A percentile compares a stretch with the other conserved stretches of the same genome.
Conservation (phyloP, 129 eudicot species). For the Tanacetum coccineum region DNA sequence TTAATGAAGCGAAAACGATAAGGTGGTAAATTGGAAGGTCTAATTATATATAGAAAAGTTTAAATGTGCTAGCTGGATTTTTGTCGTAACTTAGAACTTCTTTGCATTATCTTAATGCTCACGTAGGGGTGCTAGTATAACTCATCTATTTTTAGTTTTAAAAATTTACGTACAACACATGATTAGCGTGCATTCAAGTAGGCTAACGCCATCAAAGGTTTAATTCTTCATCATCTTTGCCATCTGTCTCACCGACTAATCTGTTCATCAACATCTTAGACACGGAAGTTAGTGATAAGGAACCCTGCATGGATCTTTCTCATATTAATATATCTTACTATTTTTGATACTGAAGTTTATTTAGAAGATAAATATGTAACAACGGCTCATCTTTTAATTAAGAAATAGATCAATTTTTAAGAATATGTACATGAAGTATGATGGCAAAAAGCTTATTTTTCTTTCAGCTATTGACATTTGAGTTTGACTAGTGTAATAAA, state of each 20-base stretch:
- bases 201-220: constrained; percentile 28
- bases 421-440: too few relatives aligned
- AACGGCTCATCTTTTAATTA: not conserved
- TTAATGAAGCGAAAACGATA: constrained; percentile 19
- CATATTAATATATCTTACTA: not conserved
- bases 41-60: constrained; percentile 26
- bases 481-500: constrained; percentile 20
- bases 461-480: constrained; percentile 16
- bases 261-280: constrained; percentile 24
- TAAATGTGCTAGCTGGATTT: constrained; percentile 17
- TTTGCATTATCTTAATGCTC: constrained; percentile 25
- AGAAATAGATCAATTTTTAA: not conserved
- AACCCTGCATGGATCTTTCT: constrained; percentile 22
- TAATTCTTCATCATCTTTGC: constrained; percentile 26
- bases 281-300: constrained; percentile 24
- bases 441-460: not conserved
- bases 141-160: constrained; percentile 27
- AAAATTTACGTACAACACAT: constrained; percentile 29
- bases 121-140: constrained; percentile 18
- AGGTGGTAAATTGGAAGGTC: constrained; percentile 15
- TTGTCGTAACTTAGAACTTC: constrained; percentile 27
- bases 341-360: constrained; percentile 16
- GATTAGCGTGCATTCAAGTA: constrained; percentile 35
- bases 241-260: constrained; percentile 28
- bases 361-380: constrained; percentile 1